phyloP scores from a whole-genome alignment of 495 filamentous ascomycete genomes.

The Rhypophila decipiens region DNA sequence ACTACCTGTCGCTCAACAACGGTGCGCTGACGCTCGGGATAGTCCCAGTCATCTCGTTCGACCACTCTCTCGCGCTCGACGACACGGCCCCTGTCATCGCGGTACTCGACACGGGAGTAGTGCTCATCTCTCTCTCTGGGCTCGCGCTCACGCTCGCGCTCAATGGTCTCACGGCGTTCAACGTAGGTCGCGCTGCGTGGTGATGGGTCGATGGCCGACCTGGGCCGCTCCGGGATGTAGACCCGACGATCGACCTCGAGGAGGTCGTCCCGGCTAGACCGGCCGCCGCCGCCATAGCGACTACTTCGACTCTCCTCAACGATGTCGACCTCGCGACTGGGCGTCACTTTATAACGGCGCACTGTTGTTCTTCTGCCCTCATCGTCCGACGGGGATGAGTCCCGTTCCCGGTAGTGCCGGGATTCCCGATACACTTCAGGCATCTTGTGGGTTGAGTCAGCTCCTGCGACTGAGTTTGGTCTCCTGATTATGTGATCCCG shows the following conservation, averaged over 20 bases:
- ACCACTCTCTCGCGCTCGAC: slow-evolving; percentile 27
- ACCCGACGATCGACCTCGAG: slow-evolving; percentile 43
- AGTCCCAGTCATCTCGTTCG: slow-evolving; percentile 36
- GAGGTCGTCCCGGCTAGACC: slow-evolving; percentile 27
- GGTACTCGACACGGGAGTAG: slow-evolving; percentile 20
- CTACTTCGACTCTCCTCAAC: slow-evolving; percentile 46
- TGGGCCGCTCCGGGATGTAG: slow-evolving; percentile 39
- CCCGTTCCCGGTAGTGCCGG: slow-evolving; percentile 40
- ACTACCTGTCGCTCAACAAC: slow-evolving; percentile 23
- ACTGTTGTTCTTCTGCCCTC: slow-evolving; percentile 45
- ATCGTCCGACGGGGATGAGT: slow-evolving; percentile 41
- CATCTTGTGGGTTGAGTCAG: slow-evolving; percentile 21
- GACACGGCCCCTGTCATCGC: slow-evolving; percentile 26
- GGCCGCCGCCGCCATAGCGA: slow-evolving; percentile 25
- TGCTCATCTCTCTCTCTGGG: slow-evolving; percentile 36
- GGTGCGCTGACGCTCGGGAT: slow-evolving; percentile 16
- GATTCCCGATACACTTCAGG: slow-evolving; percentile 43
- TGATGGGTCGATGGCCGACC: slow-evolving; percentile 35
- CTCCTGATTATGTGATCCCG: too few relatives aligned
- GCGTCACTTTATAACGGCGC: slow-evolving; percentile 48
- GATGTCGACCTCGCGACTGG: slow-evolving; percentile 36
- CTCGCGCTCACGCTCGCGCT: slow-evolving; percentile 39
- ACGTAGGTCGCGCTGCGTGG: slow-evolving; percentile 32
- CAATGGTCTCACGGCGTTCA: slow-evolving; percentile 22
- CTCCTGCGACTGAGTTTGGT: neutral